Base-by-base conservation (phyloP, 164 flowering plant genomes). In the Magnolia sinica region DNA sequence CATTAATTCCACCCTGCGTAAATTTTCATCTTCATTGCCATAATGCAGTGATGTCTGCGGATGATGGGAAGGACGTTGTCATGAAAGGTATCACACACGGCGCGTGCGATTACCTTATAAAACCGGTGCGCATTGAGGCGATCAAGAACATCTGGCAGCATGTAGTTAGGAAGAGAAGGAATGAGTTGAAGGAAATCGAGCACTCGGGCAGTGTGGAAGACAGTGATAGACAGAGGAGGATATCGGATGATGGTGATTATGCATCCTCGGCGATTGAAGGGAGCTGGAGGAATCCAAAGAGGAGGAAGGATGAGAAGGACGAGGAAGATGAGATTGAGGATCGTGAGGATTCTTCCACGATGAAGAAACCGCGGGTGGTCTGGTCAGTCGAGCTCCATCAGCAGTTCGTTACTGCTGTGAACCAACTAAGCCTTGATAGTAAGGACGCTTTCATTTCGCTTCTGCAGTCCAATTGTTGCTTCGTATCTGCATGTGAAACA, bases 381-480 rank as follows among this genome's bases (percentile, higher is more conserved):
- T 96, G 99, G 99, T 94, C 98, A 0, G 93, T 89, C 22, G 97
- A 94, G 77, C 96, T 96, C 37, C 99, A 96, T 81, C 95, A 92
- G 73, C 96, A 91, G 68, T 96, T 96, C 77, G 95, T 94, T 8
- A 85, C 83, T 1, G 99, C 99, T 63, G 96, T 94, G 24, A 89
- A 90, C 81, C 96, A 94, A 74, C 90, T 96, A 8, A 91, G 98
- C 77, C 84, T 90, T 69, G 98, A 96, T 76, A 93, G 98, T 95
- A 92, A 68, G 98, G 24, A 72, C 8, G 27, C 29, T 58, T 22
- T 24, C 24, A 24, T 20, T 71, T 65, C 18, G 19, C 18, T 11
- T 55, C 18, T 1, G 61, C 61, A 8, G 13, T 55, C 16, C 1
- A 1, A 55, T 55, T 55, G 13, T 11, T 55, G 18, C 61, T 55